A percentile compares a stretch with the other conserved stretches of the same genome.
phyloP scores from a whole-genome alignment of 352 stramenopile species.

The Phytophthora crassamura region DNA sequence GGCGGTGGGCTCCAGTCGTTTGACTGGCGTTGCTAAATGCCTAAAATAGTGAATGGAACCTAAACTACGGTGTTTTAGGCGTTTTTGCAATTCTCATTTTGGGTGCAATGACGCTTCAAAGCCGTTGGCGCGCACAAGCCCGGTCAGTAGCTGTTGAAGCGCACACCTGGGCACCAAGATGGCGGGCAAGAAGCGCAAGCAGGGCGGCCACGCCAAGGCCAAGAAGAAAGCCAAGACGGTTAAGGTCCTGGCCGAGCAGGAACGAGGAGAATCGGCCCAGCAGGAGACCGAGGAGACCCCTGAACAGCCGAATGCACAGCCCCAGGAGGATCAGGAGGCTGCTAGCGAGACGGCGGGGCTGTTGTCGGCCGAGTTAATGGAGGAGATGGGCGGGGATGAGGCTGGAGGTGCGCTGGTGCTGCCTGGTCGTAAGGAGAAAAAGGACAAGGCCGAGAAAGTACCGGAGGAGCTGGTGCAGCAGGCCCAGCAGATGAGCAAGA shows the following conservation, averaged over 20 bases:
- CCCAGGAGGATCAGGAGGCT: neutral
- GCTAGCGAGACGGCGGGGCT: conserved; percentile 35
- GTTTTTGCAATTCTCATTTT: no score
- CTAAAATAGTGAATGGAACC: no score
- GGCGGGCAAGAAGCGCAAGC: conserved; percentile 74
- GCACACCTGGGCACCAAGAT: conserved; percentile 14
- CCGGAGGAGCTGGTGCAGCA: conserved; percentile 68
- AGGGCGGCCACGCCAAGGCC: conserved; percentile 33
- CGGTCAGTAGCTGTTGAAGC: no score
- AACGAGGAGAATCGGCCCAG: conserved; percentile 12
- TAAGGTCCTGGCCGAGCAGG: conserved; percentile 9
- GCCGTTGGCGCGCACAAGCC: conserved; percentile 1
- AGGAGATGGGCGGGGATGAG: conserved; percentile 66
- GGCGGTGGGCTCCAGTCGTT: conserved; percentile 22
- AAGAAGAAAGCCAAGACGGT: conserved; percentile 58
- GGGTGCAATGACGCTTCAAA: neutral
- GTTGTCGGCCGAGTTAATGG: conserved; percentile 70
- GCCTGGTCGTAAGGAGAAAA: conserved; percentile 56
- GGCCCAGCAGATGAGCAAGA: conserved; percentile 76
- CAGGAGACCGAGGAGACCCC: conserved; percentile 28
- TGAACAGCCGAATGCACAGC: conserved; percentile 15
- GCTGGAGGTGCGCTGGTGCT: conserved; percentile 68
- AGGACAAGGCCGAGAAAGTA: conserved; percentile 55
- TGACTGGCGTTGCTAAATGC: neutral
- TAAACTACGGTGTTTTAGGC: neutral